phyloP scores from a whole-genome alignment of 768 basidiomycete genomes.

The Collybiopsis luxurians region DNA sequence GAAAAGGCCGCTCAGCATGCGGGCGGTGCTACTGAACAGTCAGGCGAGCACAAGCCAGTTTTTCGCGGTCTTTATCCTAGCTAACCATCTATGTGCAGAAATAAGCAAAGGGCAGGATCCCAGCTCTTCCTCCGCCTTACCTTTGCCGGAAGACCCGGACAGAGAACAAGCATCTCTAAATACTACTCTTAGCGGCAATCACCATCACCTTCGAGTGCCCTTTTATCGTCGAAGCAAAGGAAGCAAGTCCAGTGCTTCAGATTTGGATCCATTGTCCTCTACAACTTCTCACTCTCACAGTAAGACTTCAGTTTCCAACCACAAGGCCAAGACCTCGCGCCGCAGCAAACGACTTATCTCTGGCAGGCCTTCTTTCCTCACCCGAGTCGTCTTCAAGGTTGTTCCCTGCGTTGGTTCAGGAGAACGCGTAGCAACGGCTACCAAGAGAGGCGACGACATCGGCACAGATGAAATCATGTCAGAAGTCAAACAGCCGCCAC shows the following conservation, averaged over 20 bases:
- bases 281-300: constrained; percentile 19
- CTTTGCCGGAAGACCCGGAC: constrained; percentile 23
- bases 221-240: constrained; percentile 41
- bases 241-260: constrained; percentile 32
- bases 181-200: constrained; percentile 31
- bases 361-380: constrained; percentile 26
- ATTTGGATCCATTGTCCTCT: constrained; percentile 28
- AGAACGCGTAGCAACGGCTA: not conserved
- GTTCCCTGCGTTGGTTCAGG: constrained; percentile 32
- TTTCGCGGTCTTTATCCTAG: not conserved
- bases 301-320: constrained; percentile 27
- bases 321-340: constrained; percentile 7
- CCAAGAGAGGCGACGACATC: not conserved
- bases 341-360: constrained; percentile 9
- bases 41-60: not conserved
- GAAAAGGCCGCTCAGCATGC: constrained; percentile 14
- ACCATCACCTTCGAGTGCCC: constrained; percentile 31
- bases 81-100: not conserved
- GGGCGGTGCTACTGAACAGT: constrained; percentile 19
- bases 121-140: constrained; percentile 16
- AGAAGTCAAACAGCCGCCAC: constrained; percentile 1
- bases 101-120: not conserved
- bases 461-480: not conserved
- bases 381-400: constrained; percentile 32
- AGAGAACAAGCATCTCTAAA: constrained; percentile 40